phyloP scores from a whole-genome alignment of 2,329 filamentous ascomycete genomes.

The Ascochyta koolunga region DNA sequence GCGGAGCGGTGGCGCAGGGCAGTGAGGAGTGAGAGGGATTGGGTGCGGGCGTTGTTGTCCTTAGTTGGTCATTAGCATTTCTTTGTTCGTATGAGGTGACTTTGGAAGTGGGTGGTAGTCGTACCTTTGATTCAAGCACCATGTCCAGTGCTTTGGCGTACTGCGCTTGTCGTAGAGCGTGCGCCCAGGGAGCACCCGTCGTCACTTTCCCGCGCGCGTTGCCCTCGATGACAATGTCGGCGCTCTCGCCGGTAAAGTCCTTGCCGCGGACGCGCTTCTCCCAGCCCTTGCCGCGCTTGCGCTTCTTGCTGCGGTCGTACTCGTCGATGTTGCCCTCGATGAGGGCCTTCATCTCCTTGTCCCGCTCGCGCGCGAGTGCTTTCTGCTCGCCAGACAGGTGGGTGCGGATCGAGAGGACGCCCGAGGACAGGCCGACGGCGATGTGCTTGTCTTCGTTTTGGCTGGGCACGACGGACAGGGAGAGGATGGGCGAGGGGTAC shows the following conservation, averaged over 20 bases:
- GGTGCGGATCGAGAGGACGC: constrained; percentile 87
- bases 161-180: constrained; percentile 75
- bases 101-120: too few relatives aligned
- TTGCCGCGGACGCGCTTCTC: constrained; percentile 70
- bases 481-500: constrained; percentile 89
- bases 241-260: constrained; percentile 82
- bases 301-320: constrained; percentile 75
- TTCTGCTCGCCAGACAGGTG: constrained; percentile 85
- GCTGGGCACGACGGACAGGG: constrained; percentile 75
- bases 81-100: too few relatives aligned
- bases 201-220: constrained; percentile 69
- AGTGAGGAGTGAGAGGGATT: constrained; percentile 76
- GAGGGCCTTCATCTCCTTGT: constrained; percentile 84
- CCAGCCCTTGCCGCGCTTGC: constrained; percentile 63
- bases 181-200: constrained; percentile 78
- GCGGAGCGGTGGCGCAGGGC: constrained; percentile 88
- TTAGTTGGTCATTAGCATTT: constrained; percentile 19
- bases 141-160: constrained; percentile 81
- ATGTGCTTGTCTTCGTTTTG: constrained; percentile 86
- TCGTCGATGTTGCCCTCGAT: constrained; percentile 78
- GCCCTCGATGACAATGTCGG: constrained; percentile 85
- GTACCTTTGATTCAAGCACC: constrained; percentile 64
- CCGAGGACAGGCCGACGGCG: constrained; percentile 92
- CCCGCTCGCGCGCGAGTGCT: constrained; percentile 73
- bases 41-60: constrained; percentile 40